phyloP scores from a whole-genome alignment of 192 early-diverging fungal genomes.

The Mortierella claussenii region DNA sequence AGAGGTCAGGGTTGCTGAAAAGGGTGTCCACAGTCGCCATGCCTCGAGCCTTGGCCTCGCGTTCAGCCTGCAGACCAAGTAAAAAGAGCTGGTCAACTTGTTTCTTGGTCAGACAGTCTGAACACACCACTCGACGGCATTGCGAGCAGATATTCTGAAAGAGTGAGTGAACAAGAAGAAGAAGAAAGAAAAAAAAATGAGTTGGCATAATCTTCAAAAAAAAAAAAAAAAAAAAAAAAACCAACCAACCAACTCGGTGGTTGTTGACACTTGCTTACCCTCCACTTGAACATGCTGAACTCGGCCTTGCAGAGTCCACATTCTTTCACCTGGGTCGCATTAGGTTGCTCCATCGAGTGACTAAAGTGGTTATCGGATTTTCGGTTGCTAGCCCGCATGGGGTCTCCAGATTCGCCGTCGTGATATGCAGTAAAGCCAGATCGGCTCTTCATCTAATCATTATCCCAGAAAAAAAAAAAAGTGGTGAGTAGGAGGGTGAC shows the following conservation, averaged over 20 bases:
- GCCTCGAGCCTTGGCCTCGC: slow-evolving; percentile 14
- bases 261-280: slow-evolving; percentile 48
- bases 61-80: slow-evolving; percentile 33
- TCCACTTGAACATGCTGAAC: slow-evolving; percentile 55
- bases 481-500: too few species aligned
- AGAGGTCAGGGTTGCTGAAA: too few species aligned
- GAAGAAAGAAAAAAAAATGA: neutral
- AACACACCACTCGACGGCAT: slow-evolving; percentile 52
- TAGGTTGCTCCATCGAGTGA: slow-evolving; percentile 15
- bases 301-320: slow-evolving; percentile 54
- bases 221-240: slow-evolving; percentile 6
- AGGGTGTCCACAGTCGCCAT: too few species aligned
- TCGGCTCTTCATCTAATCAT: slow-evolving; percentile 35
- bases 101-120: slow-evolving; percentile 58
- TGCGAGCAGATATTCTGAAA: slow-evolving; percentile 45
- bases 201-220: too few species aligned
- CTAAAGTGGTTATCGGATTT: slow-evolving; percentile 17
- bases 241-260: too few species aligned
- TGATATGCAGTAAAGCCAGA: neutral
- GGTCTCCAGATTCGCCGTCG: neutral
- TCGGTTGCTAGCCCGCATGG: slow-evolving; percentile 15
- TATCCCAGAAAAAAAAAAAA: neutral
- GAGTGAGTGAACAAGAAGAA: too few species aligned
- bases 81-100: slow-evolving; percentile 51
- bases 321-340: slow-evolving; percentile 23